Conservation (phyloP, 1,284 basidiomycete species). For the Sporisorium sorghi region DNA sequence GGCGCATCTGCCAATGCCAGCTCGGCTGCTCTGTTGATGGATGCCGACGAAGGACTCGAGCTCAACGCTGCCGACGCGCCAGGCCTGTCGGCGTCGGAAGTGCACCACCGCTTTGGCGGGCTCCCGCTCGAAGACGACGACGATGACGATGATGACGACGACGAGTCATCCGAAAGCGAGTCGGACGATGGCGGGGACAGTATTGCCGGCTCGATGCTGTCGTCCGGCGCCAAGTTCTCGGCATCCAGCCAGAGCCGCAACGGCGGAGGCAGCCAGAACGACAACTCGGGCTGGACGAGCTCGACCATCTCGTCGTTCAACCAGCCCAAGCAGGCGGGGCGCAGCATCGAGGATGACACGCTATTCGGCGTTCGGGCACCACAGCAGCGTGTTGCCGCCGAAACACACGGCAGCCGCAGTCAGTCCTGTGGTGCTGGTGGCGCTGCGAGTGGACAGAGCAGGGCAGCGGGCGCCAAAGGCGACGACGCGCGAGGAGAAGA, state of each 20-base stretch:
- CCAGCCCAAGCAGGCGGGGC: conserved; percentile 42
- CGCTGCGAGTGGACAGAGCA: neutral
- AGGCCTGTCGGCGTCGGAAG: conserved; percentile 13
- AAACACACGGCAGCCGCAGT: conserved; percentile 12
- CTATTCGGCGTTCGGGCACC: conserved; percentile 61
- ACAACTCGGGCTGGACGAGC: conserved; percentile 51
- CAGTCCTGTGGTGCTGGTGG: conserved; percentile 6
- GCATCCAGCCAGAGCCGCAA: conserved; percentile 47
- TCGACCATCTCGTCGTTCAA: conserved; percentile 52
- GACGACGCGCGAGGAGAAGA: conserved; percentile 26
- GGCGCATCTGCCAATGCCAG: conserved; percentile 29
- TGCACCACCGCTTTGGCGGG: conserved; percentile 30
- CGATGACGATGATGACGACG: conserved; percentile 53
- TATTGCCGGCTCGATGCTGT: conserved; percentile 39
- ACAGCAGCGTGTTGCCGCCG: conserved; percentile 27
- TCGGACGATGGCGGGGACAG: conserved; percentile 38
- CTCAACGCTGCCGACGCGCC: conserved; percentile 22
- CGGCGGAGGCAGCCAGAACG: conserved; percentile 33
- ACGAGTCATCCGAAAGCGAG: conserved; percentile 38
- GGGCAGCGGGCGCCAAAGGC: conserved; percentile 6
- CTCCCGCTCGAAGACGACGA: conserved; percentile 36
- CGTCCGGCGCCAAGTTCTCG: conserved; percentile 45
- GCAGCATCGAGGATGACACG: conserved; percentile 65
- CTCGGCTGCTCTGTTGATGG: conserved; percentile 57
- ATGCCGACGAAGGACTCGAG: conserved; percentile 54